phyloP scores from a whole-genome alignment of 352 stramenopile species.

The Aphanomyces stellatus region DNA sequence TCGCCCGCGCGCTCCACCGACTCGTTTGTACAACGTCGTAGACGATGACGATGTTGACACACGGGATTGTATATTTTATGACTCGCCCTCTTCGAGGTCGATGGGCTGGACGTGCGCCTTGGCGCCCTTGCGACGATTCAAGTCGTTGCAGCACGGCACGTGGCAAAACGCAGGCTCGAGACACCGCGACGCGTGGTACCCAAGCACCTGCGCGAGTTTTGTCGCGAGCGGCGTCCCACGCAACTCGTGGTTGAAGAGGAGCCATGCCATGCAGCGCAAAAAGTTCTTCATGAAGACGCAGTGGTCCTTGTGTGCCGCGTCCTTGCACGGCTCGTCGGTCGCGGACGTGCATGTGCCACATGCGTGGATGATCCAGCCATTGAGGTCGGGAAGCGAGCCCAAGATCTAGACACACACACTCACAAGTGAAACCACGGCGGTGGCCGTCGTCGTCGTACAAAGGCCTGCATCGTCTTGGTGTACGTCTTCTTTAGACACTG shows the following conservation, averaged over 20 bases:
- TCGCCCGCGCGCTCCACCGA: neutral
- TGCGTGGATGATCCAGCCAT: neutral
- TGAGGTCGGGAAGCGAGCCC: neutral
- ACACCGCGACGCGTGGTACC: slow-evolving; percentile 1
- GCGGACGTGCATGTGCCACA: neutral
- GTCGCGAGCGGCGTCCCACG: neutral
- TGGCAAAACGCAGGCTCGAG: neutral
- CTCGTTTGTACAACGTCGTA: neutral
- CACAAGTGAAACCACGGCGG: too few species aligned
- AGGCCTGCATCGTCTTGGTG: too few species aligned
- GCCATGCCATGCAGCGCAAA: neutral
- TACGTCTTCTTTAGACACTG: slow-evolving; percentile 1
- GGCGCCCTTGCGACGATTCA: neutral
- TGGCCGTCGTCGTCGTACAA: too few species aligned
- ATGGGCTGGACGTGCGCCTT: neutral
- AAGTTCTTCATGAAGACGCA: slow-evolving; percentile 9
- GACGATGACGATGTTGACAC: neutral
- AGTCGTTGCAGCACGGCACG: slow-evolving; percentile 12
- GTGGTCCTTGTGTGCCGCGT: slow-evolving; percentile 1
- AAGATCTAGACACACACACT: slow-evolving; percentile 4
- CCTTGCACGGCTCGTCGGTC: neutral
- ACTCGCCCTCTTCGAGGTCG: neutral
- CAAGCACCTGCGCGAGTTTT: neutral
- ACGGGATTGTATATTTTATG: neutral
- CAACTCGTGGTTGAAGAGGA: neutral